Conservation (phyloP, 805 yeast genomes). For the Candida alai region DNA sequence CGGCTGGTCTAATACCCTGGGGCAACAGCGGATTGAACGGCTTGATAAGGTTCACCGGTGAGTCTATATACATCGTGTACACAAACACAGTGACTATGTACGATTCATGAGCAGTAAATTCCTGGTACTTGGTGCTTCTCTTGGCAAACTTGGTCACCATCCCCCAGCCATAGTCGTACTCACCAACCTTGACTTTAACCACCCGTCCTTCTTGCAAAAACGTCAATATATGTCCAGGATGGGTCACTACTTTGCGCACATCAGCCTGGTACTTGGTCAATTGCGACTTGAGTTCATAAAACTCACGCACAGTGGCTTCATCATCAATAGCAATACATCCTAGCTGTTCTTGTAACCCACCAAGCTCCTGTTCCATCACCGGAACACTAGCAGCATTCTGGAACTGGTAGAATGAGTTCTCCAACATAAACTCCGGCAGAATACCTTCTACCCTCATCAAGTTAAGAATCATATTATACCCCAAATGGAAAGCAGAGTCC, state of each 20-base stretch:
- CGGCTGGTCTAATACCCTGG: slow-evolving; percentile 85
- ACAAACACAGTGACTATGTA: slow-evolving; percentile 85
- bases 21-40: slow-evolving; percentile 76
- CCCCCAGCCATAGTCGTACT: slow-evolving; percentile 79
- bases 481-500: slow-evolving; percentile 96
- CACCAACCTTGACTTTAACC: slow-evolving; percentile 58
- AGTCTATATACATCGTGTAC: slow-evolving; percentile 68
- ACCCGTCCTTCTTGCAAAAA: slow-evolving; percentile 90
- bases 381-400: slow-evolving; percentile 94
- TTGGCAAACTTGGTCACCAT: slow-evolving; percentile 75
- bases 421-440: slow-evolving; percentile 96
- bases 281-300: slow-evolving; percentile 76
- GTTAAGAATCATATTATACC: slow-evolving; percentile 95
- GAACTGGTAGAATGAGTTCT: slow-evolving; percentile 89
- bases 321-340: slow-evolving; percentile 61
- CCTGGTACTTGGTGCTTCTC: slow-evolving; percentile 56
- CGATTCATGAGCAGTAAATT: slow-evolving; percentile 80
- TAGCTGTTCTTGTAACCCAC: slow-evolving; percentile 48
- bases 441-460: slow-evolving; percentile 97
- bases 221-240: slow-evolving; percentile 81
- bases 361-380: slow-evolving; percentile 61
- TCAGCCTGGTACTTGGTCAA: slow-evolving; percentile 69
- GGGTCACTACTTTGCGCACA: slow-evolving; percentile 76
- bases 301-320: slow-evolving; percentile 70
- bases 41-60: slow-evolving; percentile 80